Conservation (phyloP, 1,284 basidiomycete genomes). For the Pterulicium gracile region DNA sequence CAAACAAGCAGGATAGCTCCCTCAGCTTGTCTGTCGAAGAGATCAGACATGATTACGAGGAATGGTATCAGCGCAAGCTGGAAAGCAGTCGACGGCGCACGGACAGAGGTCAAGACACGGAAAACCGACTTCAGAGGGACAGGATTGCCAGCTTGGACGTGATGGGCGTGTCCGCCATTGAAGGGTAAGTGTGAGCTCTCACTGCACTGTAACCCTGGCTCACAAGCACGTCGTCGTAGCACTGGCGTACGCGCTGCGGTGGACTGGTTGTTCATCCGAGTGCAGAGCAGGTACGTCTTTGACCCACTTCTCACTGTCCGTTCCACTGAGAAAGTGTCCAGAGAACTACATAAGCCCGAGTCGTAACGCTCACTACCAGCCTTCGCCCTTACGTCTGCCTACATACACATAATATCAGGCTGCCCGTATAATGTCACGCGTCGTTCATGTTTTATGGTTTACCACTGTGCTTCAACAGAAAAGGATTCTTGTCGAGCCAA, state of each 20-base stretch:
- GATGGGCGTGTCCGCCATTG: slow-evolving; percentile 79
- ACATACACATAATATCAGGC: too few relatives aligned
- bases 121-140: slow-evolving; percentile 41
- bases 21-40: slow-evolving; percentile 76
- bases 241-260: slow-evolving; percentile 85
- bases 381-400: too few relatives aligned
- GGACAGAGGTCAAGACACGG: slow-evolving; percentile 28
- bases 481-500: too few relatives aligned
- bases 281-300: slow-evolving; percentile 92
- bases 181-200: slow-evolving; percentile 53
- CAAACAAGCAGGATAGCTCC: slow-evolving; percentile 87
- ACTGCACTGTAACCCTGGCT: not conserved
- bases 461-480: too few relatives aligned
- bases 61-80: slow-evolving; percentile 70
- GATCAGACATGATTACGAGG: slow-evolving; percentile 82
- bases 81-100: slow-evolving; percentile 45
- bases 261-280: slow-evolving; percentile 88
- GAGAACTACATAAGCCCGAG: too few relatives aligned
- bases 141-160: slow-evolving; percentile 83
- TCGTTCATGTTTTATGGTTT: too few relatives aligned
- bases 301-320: too few relatives aligned
- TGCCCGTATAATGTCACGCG: too few relatives aligned
- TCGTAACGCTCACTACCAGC: too few relatives aligned
- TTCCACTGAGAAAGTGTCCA: too few relatives aligned
- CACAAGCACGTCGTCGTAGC: too few relatives aligned